Evolutionary conservation across 1,139 yeast genomes (phyloP).

Genomic region (Torulaspora globosa): DNA sequence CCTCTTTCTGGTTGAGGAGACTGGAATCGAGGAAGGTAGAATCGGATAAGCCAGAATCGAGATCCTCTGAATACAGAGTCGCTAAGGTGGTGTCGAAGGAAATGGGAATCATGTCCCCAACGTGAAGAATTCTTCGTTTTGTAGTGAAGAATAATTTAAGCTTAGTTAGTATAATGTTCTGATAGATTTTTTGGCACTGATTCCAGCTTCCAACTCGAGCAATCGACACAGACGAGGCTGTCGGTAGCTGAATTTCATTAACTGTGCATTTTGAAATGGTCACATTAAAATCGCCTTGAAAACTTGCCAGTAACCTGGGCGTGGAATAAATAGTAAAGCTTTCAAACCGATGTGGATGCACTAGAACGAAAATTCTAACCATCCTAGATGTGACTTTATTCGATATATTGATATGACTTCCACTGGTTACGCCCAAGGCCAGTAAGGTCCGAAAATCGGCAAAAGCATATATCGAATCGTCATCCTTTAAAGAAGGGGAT

Average conservation of each 20-base stretch:
- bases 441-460: slow-evolving; percentile 20
- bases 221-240: slow-evolving; percentile 28
- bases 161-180: slow-evolving; percentile 60
- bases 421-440: slow-evolving; percentile 26
- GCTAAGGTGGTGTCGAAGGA: slow-evolving; percentile 59
- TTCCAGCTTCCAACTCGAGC: slow-evolving; percentile 31
- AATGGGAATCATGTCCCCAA: slow-evolving; percentile 70
- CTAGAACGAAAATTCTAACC: slow-evolving; percentile 26
- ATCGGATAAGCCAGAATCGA: slow-evolving; percentile 4
- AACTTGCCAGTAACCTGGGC: slow-evolving; percentile 29
- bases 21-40: slow-evolving; percentile 8
- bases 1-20: slow-evolving; percentile 53
- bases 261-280: slow-evolving; percentile 29
- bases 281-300: slow-evolving; percentile 13
- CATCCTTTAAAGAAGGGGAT: slow-evolving; percentile 15
- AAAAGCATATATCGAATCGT: slow-evolving; percentile 31
- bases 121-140: slow-evolving; percentile 52
- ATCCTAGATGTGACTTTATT: slow-evolving; percentile 9
- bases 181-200: slow-evolving; percentile 69
- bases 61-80: slow-evolving; percentile 27
- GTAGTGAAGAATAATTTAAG: slow-evolving; percentile 60
- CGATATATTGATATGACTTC: slow-evolving; percentile 20
- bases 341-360: slow-evolving; percentile 25
- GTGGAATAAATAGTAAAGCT: slow-evolving; percentile 20
- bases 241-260: slow-evolving; percentile 42